phyloP scores from a whole-genome alignment of 192 early-diverging fungal genomes.

The Coemansia sp. region DNA sequence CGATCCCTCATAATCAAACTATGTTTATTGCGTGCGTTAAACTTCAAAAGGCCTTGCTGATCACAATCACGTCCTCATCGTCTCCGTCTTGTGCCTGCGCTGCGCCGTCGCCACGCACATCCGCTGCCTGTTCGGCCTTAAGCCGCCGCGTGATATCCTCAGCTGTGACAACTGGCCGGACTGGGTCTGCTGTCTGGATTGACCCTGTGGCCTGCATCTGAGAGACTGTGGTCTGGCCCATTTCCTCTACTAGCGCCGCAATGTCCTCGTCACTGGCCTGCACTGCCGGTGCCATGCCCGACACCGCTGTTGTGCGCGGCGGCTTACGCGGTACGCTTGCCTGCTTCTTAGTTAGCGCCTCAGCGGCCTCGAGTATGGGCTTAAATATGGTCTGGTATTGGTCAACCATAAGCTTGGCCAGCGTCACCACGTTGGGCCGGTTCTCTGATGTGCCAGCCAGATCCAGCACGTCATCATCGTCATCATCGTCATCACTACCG shows the following conservation, averaged over 20 bases:
- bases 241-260: slow-evolving; percentile 41
- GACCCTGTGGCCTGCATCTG: not conserved
- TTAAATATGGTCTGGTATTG: slow-evolving; percentile 52
- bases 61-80: not conserved
- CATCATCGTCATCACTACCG: slow-evolving; percentile 12
- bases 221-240: slow-evolving; percentile 18
- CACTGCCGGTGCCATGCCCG: not conserved
- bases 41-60: not conserved
- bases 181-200: not conserved
- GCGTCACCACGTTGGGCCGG: slow-evolving; percentile 46
- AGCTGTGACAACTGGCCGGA: slow-evolving; percentile 22
- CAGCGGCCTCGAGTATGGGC: slow-evolving; percentile 49
- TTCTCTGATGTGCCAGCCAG: slow-evolving; percentile 27
- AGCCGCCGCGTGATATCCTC: slow-evolving; percentile 47
- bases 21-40: not conserved
- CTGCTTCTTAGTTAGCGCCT: slow-evolving; percentile 38
- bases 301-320: slow-evolving; percentile 16
- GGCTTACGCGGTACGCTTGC: slow-evolving; percentile 32
- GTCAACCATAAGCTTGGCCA: slow-evolving; percentile 51
- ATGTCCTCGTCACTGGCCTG: slow-evolving; percentile 52
- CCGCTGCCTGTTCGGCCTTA: slow-evolving; percentile 10
- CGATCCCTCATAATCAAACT: not conserved
- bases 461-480: slow-evolving; percentile 31
- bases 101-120: not conserved
- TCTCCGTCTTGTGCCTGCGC: not conserved